Conservation (phyloP, 1,139 yeast species). For the Candida sp. region DNA sequence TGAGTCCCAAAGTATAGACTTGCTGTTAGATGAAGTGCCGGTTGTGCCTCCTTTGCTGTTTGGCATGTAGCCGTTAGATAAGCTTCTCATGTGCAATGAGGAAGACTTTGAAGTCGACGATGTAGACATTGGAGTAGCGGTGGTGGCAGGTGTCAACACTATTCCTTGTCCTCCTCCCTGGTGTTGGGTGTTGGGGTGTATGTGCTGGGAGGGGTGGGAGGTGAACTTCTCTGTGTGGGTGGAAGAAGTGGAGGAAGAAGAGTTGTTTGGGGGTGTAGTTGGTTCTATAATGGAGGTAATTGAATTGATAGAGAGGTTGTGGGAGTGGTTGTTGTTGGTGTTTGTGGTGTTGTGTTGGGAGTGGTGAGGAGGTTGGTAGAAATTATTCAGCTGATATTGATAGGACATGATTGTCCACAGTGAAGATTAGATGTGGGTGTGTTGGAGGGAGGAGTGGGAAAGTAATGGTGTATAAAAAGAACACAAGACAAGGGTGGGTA, state of each 20-base stretch:
- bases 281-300: slow-evolving; percentile 42
- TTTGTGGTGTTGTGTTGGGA: too few relatives aligned
- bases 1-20: slow-evolving; percentile 32
- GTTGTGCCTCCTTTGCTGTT: not conserved
- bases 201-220: not conserved
- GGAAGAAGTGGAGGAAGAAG: slow-evolving; percentile 2
- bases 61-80: slow-evolving; percentile 7
- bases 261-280: slow-evolving; percentile 39
- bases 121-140: slow-evolving; percentile 10
- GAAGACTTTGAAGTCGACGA: slow-evolving; percentile 10
- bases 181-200: not conserved
- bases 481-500: too few relatives aligned
- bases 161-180: slow-evolving; percentile 7
- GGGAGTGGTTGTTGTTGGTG: slow-evolving; percentile 24
- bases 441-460: too few relatives aligned
- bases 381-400: slow-evolving; percentile 5
- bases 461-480: too few relatives aligned
- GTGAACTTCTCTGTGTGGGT: not conserved
- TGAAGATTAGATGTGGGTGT: too few relatives aligned
- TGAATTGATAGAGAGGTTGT: slow-evolving; percentile 41
- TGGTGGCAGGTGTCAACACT: slow-evolving; percentile 12
- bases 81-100: slow-evolving; percentile 13
- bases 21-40: slow-evolving; percentile 12
- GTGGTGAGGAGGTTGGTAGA: slow-evolving; percentile 6
- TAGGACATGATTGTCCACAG: slow-evolving; percentile 4